A percentile compares a stretch with the other conserved stretches of the same genome.
Evolutionary conservation across 805 yeast genomes (phyloP).

Genomic region (Saccharomycopsis malanga): DNA sequence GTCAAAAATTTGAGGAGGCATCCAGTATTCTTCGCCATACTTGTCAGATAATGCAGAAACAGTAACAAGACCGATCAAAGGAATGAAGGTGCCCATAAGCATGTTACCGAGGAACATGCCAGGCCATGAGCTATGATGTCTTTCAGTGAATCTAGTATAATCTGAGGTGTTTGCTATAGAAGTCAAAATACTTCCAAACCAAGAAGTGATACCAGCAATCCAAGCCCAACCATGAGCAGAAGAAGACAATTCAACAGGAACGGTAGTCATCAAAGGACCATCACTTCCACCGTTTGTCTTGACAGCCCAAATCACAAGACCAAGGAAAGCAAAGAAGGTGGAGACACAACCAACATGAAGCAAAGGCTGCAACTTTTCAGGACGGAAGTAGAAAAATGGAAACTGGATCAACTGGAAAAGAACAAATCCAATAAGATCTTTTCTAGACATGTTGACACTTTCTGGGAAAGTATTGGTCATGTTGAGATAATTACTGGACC

Average conservation of each 20-base stretch:
- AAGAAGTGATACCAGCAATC: slow-evolving; percentile 33
- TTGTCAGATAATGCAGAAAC: slow-evolving; percentile 33
- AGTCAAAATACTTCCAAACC: slow-evolving; percentile 35
- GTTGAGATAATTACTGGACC: slow-evolving; percentile 32
- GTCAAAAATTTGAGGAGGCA: slow-evolving; percentile 30
- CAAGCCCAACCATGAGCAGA: slow-evolving; percentile 34
- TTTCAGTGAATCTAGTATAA: slow-evolving; percentile 32
- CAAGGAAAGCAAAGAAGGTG: slow-evolving; percentile 32
- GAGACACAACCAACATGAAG: slow-evolving; percentile 22
- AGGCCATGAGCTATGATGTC: slow-evolving; percentile 27
- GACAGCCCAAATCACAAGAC: slow-evolving; percentile 29
- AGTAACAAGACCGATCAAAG: slow-evolving; percentile 37
- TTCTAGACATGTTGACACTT: slow-evolving; percentile 29
- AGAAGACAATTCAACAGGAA: slow-evolving; percentile 18
- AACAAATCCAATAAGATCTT: slow-evolving; percentile 35
- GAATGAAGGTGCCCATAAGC: slow-evolving; percentile 33
- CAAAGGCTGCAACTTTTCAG: slow-evolving; percentile 24
- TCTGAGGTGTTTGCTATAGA: slow-evolving; percentile 33
- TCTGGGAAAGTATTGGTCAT: slow-evolving; percentile 24
- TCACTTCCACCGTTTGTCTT: slow-evolving; percentile 29
- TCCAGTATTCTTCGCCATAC: slow-evolving; percentile 32
- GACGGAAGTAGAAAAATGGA: slow-evolving; percentile 28
- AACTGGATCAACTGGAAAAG: slow-evolving; percentile 32
- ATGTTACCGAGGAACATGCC: slow-evolving; percentile 29
- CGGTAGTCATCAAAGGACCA: slow-evolving; percentile 25